Base-by-base conservation (phyloP, 371 early-diverging fungal genomes). In the Batkoa obscura region DNA sequence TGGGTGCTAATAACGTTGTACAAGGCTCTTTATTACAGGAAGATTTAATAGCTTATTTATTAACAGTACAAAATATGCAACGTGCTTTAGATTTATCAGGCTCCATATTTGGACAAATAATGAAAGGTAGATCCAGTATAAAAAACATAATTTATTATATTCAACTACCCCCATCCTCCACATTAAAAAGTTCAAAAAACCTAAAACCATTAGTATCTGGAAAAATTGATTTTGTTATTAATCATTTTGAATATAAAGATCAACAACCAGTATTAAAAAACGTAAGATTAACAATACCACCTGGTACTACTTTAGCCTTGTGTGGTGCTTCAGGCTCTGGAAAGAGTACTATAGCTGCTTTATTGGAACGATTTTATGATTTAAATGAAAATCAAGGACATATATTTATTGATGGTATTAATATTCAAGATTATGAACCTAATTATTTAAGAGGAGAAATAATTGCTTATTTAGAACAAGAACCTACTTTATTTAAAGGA, bases 401-500 rank as follows among this genome's bases (percentile, higher is more conserved):
- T 31, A 73, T 84, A 46, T 66, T 63, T 50, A 53, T 83, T 34
- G 85, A 84, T 60, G 78, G 76, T 9, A 58, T 64, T 1, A 71
- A 72, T 39, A 58, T 83, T 6, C 57, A 58, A 2, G 59, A 59
- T 10, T 58, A 82, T 55, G 81, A 84, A 58, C 74, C 75, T 5
- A 60, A 68, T 17, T 78, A 75, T 78, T 61, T 72, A n/a, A 70
- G 83, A 48, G 58, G 65, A 35, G 72, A 79, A 31, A 74, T 85
- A 52, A 76, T 87, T 0, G 82, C 80, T 9, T 76, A 69, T 51
- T 80, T 84, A 43, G 76, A 76, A 33, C 91, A 91, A 67, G 86
- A 90, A 60, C 90, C 91, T 2, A 71, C 74, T 0, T 68, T 93
- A 32, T 90, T 90, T 68, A 84, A 80, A 30, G 78, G 80, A 4